Evolutionary conservation across 257 asterid genomes (phyloP).

Genomic region (Thymus quinquecostatus): DNA sequence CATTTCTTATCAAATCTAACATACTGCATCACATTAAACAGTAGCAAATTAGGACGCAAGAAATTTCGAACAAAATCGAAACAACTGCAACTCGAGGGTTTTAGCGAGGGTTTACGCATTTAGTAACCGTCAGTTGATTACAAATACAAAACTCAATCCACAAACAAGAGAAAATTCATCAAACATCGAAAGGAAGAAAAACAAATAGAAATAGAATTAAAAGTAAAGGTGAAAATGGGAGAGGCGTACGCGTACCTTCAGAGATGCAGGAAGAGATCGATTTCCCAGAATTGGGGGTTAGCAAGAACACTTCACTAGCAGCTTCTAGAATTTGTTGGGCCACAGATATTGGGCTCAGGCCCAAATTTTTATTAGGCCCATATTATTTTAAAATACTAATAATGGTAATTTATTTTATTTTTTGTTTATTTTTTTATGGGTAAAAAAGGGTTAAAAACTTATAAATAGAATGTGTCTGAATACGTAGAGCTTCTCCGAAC

Average conservation of each 20-base stretch:
- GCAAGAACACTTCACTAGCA: background rate
- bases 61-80: background rate
- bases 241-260: constrained; percentile 22
- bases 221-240: constrained; percentile 13
- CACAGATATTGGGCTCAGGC: constrained; percentile 21
- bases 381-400: too few relatives aligned
- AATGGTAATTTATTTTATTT: too few relatives aligned
- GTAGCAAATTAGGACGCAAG: too few relatives aligned
- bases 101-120: constrained; percentile 23
- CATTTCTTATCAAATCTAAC: too few relatives aligned
- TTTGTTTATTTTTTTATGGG: too few relatives aligned
- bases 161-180: background rate
- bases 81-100: background rate
- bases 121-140: background rate
- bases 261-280: constrained; percentile 18
- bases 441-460: too few relatives aligned
- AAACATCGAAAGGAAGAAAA: background rate
- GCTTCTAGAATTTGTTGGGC: constrained; percentile 27
- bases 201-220: background rate
- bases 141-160: background rate
- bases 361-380: background rate
- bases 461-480: too few relatives aligned
- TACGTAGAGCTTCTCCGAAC: too few relatives aligned
- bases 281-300: constrained; percentile 19
- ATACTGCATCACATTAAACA: too few relatives aligned